Evolutionary conservation across 768 basidiomycete genomes (phyloP), one percentile per base, ranked within the genome.

Genomic region (Hortiboletus campestris): DNA sequence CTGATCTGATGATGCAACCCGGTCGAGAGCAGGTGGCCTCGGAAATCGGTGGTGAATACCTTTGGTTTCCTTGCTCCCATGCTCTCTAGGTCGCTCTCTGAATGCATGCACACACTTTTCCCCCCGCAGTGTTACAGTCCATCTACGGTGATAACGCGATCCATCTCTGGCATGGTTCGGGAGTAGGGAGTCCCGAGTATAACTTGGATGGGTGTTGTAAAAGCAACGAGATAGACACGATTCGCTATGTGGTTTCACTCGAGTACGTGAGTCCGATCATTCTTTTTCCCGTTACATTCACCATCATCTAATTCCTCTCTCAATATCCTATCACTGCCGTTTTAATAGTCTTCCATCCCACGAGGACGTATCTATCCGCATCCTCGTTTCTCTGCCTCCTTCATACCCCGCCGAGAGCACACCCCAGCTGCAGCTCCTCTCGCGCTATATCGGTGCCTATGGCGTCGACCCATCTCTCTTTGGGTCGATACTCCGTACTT

Each of bases 371-470:
- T 71, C 78, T 7, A 70, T 85, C 44, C 78, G 77, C 49, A 62
- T 85, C 36, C 75, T 86, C 7, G 81, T 89, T 36, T 84, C 85
- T 12, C 70, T 87, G 4, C 80, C 83, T 8, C 65, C 66, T 31
- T 71, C 67, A 29, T 95, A 95, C 66, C 93, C 93, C 0, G 67
- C 78, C 1, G 71, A 78, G 2, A 78, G 83, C 0, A 83, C 91
- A 3, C 92, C 93, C 1, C 90, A 92, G 63, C 77, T 94, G 1
- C 93, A 94, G 65, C 83, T 94, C 0, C 80, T 94, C 28, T 93
- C 91, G 4, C 84, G 84, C 22, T 95, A 94, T 71, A 73, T 95
- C 45, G 91, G 91, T 2, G 77, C 88, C 3, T 94, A 86, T 64
- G 84, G 87, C 19, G 86, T 88, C 1, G 85, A 91, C 61, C 74